Evolutionary conservation across 192 early-diverging fungal species (phyloP), one percentile per base, ranked within the genome.

Genomic region (Podila horticola): DNA sequence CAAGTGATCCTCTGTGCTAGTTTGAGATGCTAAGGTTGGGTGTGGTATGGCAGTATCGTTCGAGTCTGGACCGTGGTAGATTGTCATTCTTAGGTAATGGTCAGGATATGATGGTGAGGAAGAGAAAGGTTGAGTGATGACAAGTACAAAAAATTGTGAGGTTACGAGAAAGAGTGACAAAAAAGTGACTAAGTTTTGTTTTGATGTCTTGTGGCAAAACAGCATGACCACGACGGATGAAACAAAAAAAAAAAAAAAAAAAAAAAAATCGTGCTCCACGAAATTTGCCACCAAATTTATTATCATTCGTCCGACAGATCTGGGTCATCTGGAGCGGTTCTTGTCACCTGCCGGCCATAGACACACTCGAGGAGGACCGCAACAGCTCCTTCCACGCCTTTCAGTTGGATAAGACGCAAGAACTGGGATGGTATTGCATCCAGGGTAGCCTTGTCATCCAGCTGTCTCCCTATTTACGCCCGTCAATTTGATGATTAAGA

Each of bases 361-460:
- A 81, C 67, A 24, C 77, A 81, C 45, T 73, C 58, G 2, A 81
- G 67, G 19, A 81, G 28, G 4, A 73, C n/a, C 5, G 66, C 52
- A 15, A 73, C 67, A 7, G 77, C 77, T 2, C 57, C 71, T 34
- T 81, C 77, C 4, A 64, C 67, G 4, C 77, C 77, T 38, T 73
- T 81, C 19, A 81, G 61, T 45, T 81, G 77, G 7, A 81, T 9
- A 3, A 81, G 66, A 3, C 77, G 77, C 4, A 60, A 45, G 60
- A 81, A 81, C 20, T 81, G 77, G 11, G 62, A 64, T 22, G 77
- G 71, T 26, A 81, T 81, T 24, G 51, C 67, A 55, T 81, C 77
- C 66, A 81, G 17, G 26, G 67, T 73, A 6, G 28, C 49, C 58
- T 73, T 72, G 9, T 72, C 70, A 61, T 81, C 77, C 19, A 66